These are phyloP conservation scores for Wickerhamomyces kurtzmanii DNA, from an alignment of 805 yeast genomes.

Conservation along the genomic window DNA sequence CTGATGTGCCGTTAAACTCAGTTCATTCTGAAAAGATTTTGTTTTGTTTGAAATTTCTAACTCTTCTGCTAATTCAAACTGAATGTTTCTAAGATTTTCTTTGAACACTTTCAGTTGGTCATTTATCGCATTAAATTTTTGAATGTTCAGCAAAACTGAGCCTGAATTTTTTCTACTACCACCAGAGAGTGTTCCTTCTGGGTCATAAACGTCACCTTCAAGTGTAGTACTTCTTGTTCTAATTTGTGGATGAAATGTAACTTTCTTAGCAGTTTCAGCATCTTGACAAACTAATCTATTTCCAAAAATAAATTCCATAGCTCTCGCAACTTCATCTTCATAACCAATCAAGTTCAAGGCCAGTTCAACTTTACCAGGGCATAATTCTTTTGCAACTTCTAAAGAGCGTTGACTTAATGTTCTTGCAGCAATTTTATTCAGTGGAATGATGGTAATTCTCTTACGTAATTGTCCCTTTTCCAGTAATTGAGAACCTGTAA, in stretches of 20 bases:
- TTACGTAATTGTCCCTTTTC: conserved; percentile 70
- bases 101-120: conserved; percentile 30
- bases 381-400: conserved; percentile 58
- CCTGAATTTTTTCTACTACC: conserved; percentile 66
- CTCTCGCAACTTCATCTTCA: conserved; percentile 58
- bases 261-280: conserved; percentile 77
- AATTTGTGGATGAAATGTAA: conserved; percentile 80
- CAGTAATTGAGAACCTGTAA: conserved; percentile 72
- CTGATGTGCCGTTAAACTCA: conserved; percentile 50
- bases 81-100: conserved; percentile 28
- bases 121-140: conserved; percentile 43
- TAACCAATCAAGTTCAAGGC: conserved; percentile 77
- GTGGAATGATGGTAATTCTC: conserved; percentile 86
- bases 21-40: conserved; percentile 44
- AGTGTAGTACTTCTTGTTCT: conserved; percentile 77
- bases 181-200: conserved; percentile 92
- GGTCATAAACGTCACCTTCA: conserved; percentile 93
- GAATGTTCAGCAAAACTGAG: conserved; percentile 55
- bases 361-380: conserved; percentile 82
- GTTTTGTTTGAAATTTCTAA: conserved; percentile 38
- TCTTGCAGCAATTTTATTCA: conserved; percentile 71
- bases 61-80: conserved; percentile 29
- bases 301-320: conserved; percentile 91
- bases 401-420: conserved; percentile 42
- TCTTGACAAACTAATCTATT: conserved; percentile 80